phyloP scores from a whole-genome alignment of 768 basidiomycete genomes.

The Agaricus bisporus region DNA sequence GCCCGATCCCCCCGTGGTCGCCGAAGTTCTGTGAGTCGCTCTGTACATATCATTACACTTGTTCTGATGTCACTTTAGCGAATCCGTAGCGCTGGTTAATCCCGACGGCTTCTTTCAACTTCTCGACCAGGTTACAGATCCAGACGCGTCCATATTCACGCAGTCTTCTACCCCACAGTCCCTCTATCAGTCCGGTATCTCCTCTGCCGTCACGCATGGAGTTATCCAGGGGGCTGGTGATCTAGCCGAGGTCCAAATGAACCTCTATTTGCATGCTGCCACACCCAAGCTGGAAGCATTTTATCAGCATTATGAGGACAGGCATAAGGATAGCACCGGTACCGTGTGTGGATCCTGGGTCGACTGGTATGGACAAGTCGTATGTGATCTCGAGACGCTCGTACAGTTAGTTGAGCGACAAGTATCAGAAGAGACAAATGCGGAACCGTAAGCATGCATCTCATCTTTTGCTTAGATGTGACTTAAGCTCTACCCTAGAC shows the following conservation, averaged over 20 bases:
- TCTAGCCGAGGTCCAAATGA: conserved; percentile 57
- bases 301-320: conserved; percentile 60
- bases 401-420: conserved; percentile 45
- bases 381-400: conserved; percentile 63
- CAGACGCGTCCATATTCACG: conserved; percentile 30
- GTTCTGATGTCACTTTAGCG: conserved; percentile 39
- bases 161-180: conserved; percentile 39
- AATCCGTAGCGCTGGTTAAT: conserved; percentile 72
- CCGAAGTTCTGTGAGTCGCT: conserved; percentile 57
- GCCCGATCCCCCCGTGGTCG: conserved; percentile 53
- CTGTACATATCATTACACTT: neutral
- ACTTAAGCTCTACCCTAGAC: conserved; percentile 27
- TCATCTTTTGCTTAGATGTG: conserved; percentile 2
- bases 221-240: conserved; percentile 44
- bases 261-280: conserved; percentile 71
- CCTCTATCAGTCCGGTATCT: conserved; percentile 47
- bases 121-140: conserved; percentile 57
- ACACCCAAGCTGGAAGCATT: conserved; percentile 82
- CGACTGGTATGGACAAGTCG: conserved; percentile 73
- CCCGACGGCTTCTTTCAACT: conserved; percentile 71
- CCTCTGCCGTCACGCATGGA: conserved; percentile 40
- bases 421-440: conserved; percentile 21
- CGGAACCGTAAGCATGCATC: conserved; percentile 21
- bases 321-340: conserved; percentile 23
- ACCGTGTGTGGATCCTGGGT: conserved; percentile 67